Evolutionary conservation across 2,329 filamentous ascomycete genomes (phyloP), one percentile per base, ranked within the genome.

Genomic region (Didymella glomerata): DNA sequence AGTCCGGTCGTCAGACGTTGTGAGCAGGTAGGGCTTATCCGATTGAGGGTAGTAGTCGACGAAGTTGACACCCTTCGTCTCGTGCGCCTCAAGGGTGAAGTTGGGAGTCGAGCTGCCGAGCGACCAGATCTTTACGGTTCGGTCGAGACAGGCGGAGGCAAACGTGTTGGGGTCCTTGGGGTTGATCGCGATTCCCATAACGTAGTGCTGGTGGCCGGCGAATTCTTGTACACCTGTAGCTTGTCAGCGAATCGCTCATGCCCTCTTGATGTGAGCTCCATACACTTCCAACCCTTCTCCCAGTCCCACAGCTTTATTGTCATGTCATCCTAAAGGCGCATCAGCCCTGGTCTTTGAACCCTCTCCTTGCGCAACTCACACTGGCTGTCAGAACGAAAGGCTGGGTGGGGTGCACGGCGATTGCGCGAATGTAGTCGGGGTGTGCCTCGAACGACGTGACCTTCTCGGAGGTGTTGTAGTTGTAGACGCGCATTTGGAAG

Each of bases 401-500:
- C 76, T 97, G 93, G 44, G 93, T 93, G 7, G 95, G 95, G 78
- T 99, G 95, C 36, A 99, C 92, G 64, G 90, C 92, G 69, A 99
- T 97, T 49, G 95, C 93, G 71, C 95, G 91, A 76, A 99, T 98
- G 76, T 99, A 99, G 80, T 99, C 95, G 61, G 95, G 95, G 77
- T 99, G 95, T 50, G 93, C 94, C 82, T 98, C 94, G 79, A 97
- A 98, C 16, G 91, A 91, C 53, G 93, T 94, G 73, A 98, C 95
- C 86, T 97, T 98, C 81, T 99, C 95, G 61, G 92, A 96, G 53
- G 95, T 99, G 82, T 99, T 98, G 86, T 98, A 99, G 83, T 99
- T 98, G 86, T 97, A 96, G 7, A 76, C 75, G 54, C 94, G 90
- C 62, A 90, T 77, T 73, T 90, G 86, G 82, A 96, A 99, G 82